Conservation (phyloP, 768 basidiomycete genomes). For the Phlebiopsis gigantea region DNA sequence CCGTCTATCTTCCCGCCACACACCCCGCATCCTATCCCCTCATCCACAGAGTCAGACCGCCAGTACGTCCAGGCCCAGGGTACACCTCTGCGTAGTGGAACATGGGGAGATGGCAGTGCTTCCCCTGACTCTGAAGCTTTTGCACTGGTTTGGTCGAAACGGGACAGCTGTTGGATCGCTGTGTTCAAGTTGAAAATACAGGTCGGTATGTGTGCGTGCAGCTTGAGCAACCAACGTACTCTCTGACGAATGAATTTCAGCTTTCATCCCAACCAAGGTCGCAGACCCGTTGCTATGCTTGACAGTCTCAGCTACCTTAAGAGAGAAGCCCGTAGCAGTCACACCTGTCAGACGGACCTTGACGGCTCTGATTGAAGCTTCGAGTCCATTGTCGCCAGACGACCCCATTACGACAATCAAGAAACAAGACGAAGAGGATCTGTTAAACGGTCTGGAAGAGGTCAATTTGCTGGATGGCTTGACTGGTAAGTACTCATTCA, state of each 20-base stretch:
- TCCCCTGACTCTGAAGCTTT: conserved; percentile 43
- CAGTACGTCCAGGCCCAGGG: conserved; percentile 79
- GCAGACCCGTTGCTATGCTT: conserved; percentile 76
- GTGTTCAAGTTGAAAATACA: conserved; percentile 74
- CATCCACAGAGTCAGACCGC: conserved; percentile 64
- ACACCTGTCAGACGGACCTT: conserved; percentile 35
- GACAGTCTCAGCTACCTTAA: conserved; percentile 82
- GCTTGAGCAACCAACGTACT: not conserved
- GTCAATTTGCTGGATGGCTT: conserved; percentile 66
- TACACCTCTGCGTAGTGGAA: conserved; percentile 58
- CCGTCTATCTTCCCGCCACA: conserved; percentile 72
- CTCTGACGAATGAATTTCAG: conserved; percentile 32
- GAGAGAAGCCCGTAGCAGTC: conserved; percentile 62
- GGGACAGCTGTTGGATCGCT: conserved; percentile 65
- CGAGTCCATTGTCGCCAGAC: conserved; percentile 20
- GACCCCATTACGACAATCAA: conserved; percentile 26
- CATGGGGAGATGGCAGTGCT: conserved; percentile 64
- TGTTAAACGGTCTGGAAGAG: conserved; percentile 53
- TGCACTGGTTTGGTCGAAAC: conserved; percentile 58
- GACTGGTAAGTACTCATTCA: conserved; percentile 35
- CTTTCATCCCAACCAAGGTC: conserved; percentile 66
- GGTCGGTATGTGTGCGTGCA: conserved; percentile 70
- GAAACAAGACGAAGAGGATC: conserved; percentile 27
- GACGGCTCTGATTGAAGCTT: conserved; percentile 26
- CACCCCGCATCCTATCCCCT: conserved; percentile 82